Conservation (phyloP, 1,284 basidiomycete genomes). For the Garcileccinum viscosum region DNA sequence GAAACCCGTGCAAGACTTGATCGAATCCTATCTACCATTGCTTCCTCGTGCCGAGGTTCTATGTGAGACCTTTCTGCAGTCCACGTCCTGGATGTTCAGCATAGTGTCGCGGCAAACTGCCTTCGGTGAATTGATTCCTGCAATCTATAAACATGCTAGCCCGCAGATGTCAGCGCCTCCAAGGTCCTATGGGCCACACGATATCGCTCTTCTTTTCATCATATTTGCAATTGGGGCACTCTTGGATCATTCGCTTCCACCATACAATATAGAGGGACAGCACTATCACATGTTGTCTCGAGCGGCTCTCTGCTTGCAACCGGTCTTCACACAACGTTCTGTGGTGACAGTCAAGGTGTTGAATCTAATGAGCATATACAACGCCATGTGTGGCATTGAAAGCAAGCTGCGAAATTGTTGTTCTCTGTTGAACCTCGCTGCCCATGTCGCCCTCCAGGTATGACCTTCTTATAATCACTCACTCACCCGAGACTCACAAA, state of each 20-base stretch:
- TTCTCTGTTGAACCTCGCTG: constrained; percentile 51
- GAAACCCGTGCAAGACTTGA: constrained; percentile 42
- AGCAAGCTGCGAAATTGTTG: constrained; percentile 54
- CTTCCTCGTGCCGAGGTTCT: constrained; percentile 48
- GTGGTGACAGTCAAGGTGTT: constrained; percentile 54
- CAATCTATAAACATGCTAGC: constrained; percentile 41
- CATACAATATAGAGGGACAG: constrained; percentile 60
- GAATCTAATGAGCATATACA: constrained; percentile 60
- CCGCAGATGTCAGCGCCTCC: constrained; percentile 9
- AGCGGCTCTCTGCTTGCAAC: constrained; percentile 53
- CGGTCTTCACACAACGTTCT: constrained; percentile 49
- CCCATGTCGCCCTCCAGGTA: constrained; percentile 53
- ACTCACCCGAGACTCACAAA: constrained; percentile 3
- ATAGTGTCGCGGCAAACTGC: constrained; percentile 53
- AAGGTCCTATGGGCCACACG: constrained; percentile 51
- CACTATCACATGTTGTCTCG: constrained; percentile 58
- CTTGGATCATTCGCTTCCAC: constrained; percentile 53
- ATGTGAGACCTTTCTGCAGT: constrained; percentile 55
- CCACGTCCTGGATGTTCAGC: constrained; percentile 61
- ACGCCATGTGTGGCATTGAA: constrained; percentile 59
- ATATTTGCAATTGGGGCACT: constrained; percentile 58
- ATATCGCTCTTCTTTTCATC: constrained; percentile 55
- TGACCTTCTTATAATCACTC: constrained; percentile 13
- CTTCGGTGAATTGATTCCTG: constrained; percentile 51
- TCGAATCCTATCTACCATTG: constrained; percentile 53